Base-by-base conservation (phyloP, 768 basidiomycete genomes). In the Leucocoprinus sp. region DNA sequence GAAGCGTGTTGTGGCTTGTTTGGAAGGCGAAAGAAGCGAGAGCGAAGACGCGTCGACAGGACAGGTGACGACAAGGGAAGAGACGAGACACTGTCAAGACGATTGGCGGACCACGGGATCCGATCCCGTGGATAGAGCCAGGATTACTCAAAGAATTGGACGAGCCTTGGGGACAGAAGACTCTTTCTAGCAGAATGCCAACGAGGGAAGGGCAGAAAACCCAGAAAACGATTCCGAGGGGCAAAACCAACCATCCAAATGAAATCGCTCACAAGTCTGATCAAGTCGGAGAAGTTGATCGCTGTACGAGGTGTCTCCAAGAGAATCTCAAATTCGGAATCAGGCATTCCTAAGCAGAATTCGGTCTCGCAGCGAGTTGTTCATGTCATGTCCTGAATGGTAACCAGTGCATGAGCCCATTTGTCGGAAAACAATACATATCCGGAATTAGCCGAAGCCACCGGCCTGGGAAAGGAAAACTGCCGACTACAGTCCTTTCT, bases 21-120 rank as follows among this genome's bases (percentile, higher is more conserved):
- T 47, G 45, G 24, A 29, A 17, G 39, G 29, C 31, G 19, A 23
- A 8, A 22, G 21, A 39, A 39, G 21, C 37, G 37, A 21, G 44
- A 29, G 36, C 37, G 37, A 45, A 47, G 45, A 15, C 6, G 45
- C 33, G 39, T 6, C 45, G 45, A 47, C 45, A 47, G 23, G 45
- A 47, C 45, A 47, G 45, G 38, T 40, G 29, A 40, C 45, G 45
- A 40, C 45, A 40, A n/a, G 45, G 37, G 45, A 47, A 47, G 45
- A 19, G 18, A 3, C 29, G 37, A 40, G 22, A 40, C 38, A 33
- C 14, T 24, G 37, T 40, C 45, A 39, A 43, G 26, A 22, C 22
- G 23, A 24, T 26, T 35, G 17, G 12, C 22, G 28, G 37, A 5
- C 21, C 15, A 11, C 21, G 6, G 36, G 35, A 18, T 15, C 35